These are phyloP conservation scores for Arabidopsis lyrata DNA, from an alignment of 441 rosid species.

Conservation along the genomic window DNA sequence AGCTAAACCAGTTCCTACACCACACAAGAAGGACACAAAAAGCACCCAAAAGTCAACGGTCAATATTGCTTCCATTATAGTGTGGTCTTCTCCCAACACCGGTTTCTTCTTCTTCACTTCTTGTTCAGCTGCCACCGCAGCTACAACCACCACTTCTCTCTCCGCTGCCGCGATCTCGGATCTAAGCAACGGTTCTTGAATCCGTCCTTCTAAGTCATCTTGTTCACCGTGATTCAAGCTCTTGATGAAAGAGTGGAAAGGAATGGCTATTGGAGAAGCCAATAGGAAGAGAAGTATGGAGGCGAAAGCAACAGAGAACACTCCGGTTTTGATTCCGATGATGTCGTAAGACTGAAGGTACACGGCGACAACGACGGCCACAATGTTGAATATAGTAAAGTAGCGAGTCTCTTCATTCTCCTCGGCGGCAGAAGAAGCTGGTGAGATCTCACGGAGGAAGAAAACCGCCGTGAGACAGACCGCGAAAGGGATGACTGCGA, in stretches of 20 bases:
- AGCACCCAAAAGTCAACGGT: constrained; percentile 86
- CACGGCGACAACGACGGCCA: constrained; percentile 56
- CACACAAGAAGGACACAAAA: constrained; percentile 82
- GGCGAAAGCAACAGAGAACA: constrained; percentile 51
- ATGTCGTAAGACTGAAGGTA: constrained; percentile 59
- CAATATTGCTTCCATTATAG: constrained; percentile 64
- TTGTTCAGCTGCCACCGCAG: constrained; percentile 37
- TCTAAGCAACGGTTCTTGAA: constrained; percentile 54
- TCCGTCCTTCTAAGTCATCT: constrained; percentile 51
- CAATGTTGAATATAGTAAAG: constrained; percentile 55
- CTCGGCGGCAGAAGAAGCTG: constrained; percentile 40
- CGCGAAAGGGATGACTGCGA: constrained; percentile 52
- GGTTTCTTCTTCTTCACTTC: constrained; percentile 50
- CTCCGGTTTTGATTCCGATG: constrained; percentile 49
- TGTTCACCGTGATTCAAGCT: constrained; percentile 31
- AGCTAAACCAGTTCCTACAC: constrained; percentile 91
- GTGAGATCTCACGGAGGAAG: constrained; percentile 61
- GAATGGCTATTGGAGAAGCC: constrained; percentile 55
- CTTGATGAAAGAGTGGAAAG: constrained; percentile 43
- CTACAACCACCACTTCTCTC: constrained; percentile 5
- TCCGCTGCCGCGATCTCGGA: constrained; percentile 28
- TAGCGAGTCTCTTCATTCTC: constrained; percentile 49
- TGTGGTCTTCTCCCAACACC: constrained; percentile 84
- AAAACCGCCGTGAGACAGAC: constrained; percentile 60
- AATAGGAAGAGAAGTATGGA: constrained; percentile 51